These are phyloP conservation scores for Paecilomyces sp. DNA, from an alignment of 2,329 filamentous ascomycete genomes.

Conservation along the genomic window DNA sequence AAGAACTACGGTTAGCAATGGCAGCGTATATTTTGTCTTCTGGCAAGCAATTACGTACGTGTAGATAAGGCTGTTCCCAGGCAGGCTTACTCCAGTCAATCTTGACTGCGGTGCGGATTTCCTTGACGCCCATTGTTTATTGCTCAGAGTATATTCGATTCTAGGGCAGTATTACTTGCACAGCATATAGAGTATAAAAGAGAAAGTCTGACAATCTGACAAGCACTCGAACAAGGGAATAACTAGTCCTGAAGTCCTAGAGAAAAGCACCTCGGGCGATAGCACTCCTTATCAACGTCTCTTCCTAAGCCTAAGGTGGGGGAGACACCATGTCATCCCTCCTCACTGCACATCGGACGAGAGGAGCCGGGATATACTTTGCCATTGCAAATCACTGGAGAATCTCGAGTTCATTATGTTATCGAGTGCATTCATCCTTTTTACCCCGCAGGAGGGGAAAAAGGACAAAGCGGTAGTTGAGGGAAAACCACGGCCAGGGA, in stretches of 20 bases:
- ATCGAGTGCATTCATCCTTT: background rate
- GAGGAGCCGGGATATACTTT: background rate
- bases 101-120: conserved; percentile 63
- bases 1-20: conserved; percentile 6
- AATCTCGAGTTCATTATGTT: background rate
- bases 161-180: background rate
- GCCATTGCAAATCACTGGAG: background rate
- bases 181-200: background rate
- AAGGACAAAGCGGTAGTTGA: background rate
- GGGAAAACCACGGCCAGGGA: background rate
- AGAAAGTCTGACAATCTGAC: background rate
- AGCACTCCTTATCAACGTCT: background rate
- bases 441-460: background rate
- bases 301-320: background rate
- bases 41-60: conserved; percentile 46
- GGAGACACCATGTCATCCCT: background rate
- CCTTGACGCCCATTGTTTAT: conserved; percentile 27
- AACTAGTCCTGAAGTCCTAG: too few species aligned
- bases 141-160: background rate
- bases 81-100: conserved; percentile 68
- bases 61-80: conserved; percentile 60
- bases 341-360: background rate
- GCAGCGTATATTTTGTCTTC: background rate
- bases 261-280: background rate
- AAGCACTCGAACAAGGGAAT: background rate